phyloP scores from a whole-genome alignment of 192 early-diverging fungal genomes.

The Podila verticillata region DNA sequence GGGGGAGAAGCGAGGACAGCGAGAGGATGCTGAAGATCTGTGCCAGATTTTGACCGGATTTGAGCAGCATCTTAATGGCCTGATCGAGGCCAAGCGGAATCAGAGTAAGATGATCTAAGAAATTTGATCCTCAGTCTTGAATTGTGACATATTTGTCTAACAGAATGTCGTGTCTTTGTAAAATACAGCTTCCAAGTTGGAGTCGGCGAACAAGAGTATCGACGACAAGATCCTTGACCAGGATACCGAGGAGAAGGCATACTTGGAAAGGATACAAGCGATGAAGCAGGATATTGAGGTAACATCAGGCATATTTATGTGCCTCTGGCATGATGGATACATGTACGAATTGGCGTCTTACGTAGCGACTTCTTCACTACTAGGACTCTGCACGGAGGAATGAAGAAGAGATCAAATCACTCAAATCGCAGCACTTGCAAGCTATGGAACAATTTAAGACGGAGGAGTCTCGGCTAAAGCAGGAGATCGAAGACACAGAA shows the following conservation, averaged over 20 bases:
- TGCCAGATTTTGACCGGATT: conserved; percentile 4
- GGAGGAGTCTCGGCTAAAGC: conserved; percentile 43
- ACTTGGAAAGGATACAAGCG: not conserved
- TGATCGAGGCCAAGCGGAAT: not conserved
- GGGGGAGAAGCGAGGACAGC: conserved; percentile 2
- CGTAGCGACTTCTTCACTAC: not conserved
- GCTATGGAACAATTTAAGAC: conserved; percentile 47
- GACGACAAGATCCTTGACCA: not conserved
- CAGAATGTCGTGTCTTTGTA: no score
- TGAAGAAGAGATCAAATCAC: conserved; percentile 36
- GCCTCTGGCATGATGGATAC: not conserved
- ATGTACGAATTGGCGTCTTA: not conserved
- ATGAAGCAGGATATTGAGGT: not conserved
- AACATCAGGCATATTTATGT: not conserved
- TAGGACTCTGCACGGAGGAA: conserved; percentile 53
- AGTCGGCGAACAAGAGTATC: not conserved
- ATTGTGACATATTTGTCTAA: no score
- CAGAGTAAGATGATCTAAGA: not conserved
- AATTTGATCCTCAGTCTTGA: not conserved
- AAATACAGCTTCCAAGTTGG: not conserved
- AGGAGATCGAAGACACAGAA: conserved; percentile 37
- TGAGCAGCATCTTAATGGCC: not conserved
- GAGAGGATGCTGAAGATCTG: conserved; percentile 1
- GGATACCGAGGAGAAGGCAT: not conserved
- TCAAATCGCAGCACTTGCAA: conserved; percentile 32